These are phyloP conservation scores for Saccharomyces hybrid DNA, from an alignment of 1,139 yeast species.

Conservation along the genomic window DNA sequence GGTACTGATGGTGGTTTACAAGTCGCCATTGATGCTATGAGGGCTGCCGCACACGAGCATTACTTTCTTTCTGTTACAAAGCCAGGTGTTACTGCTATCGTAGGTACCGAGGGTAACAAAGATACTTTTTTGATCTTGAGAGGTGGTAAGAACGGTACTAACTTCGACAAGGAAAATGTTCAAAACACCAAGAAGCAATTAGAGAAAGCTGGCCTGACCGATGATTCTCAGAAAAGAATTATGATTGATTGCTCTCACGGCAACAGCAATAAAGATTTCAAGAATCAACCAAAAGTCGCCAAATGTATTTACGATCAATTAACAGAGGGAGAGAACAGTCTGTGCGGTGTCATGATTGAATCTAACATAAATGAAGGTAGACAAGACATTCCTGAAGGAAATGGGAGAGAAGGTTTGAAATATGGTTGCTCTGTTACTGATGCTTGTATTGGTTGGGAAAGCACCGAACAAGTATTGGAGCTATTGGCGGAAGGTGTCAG, in stretches of 20 bases:
- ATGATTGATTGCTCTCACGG: conserved; percentile 99
- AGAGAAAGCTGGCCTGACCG: conserved; percentile 47
- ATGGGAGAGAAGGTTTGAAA: conserved; percentile 65
- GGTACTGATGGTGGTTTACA: conserved; percentile 93
- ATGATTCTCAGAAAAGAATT: conserved; percentile 54
- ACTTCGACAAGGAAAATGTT: conserved; percentile 72
- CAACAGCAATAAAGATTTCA: conserved; percentile 82
- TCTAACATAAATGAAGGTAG: conserved; percentile 86
- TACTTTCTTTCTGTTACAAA: conserved; percentile 92
- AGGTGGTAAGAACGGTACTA: conserved; percentile 92
- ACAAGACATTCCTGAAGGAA: conserved; percentile 78
- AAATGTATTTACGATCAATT: conserved; percentile 71
- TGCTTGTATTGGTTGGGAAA: conserved; percentile 89
- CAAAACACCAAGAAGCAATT: conserved; percentile 60
- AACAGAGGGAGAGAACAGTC: conserved; percentile 61
- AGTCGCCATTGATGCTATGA: conserved; percentile 89
- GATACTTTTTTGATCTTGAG: conserved; percentile 87
- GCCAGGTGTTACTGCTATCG: conserved; percentile 92
- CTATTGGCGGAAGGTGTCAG: conserved; percentile 72
- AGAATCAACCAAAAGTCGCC: conserved; percentile 89
- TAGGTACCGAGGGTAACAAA: conserved; percentile 88
- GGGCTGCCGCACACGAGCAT: conserved; percentile 89
- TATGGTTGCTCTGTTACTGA: conserved; percentile 96
- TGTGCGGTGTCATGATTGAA: conserved; percentile 96
- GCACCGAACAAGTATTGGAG: conserved; percentile 66